phyloP scores from a whole-genome alignment of 768 basidiomycete genomes.

The Fistulinella prunicolor region DNA sequence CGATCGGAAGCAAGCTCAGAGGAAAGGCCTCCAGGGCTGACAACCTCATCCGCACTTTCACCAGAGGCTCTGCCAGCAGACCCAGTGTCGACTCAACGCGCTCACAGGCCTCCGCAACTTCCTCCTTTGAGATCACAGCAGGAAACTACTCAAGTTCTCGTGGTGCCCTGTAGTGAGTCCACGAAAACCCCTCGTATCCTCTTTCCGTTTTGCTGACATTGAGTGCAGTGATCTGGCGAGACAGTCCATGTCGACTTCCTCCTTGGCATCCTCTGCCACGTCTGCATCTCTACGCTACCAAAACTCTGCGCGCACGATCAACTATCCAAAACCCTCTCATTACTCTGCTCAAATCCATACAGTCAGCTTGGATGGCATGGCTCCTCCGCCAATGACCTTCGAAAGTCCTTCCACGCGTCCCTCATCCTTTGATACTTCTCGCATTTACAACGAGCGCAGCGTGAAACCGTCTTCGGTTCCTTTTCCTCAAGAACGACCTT shows the following conservation, averaged over 20 bases:
- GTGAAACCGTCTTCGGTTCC: constrained; percentile 20
- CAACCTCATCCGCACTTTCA: constrained; percentile 43
- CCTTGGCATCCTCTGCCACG: constrained; percentile 36
- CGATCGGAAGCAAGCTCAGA: constrained; percentile 30
- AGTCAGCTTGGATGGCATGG: constrained; percentile 8
- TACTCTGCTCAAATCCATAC: constrained; percentile 8
- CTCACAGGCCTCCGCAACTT: constrained; percentile 49
- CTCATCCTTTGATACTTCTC: constrained; percentile 13
- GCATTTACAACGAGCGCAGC: constrained; percentile 8
- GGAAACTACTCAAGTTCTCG: constrained; percentile 49
- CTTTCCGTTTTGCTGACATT: constrained; percentile 2
- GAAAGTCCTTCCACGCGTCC: constrained; percentile 3
- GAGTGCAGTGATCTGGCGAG: constrained; percentile 53
- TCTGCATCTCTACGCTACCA: constrained; percentile 31
- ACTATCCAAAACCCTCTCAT: constrained; percentile 6
- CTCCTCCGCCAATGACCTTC: not conserved
- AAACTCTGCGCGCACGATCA: constrained; percentile 37
- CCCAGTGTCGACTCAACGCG: constrained; percentile 65
- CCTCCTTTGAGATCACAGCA: constrained; percentile 57
- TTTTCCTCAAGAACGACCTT: constrained; percentile 35
- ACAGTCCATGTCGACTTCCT: constrained; percentile 56
- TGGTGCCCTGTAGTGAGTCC: constrained; percentile 58
- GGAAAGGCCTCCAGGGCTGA: constrained; percentile 32
- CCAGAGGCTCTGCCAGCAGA: constrained; percentile 43
- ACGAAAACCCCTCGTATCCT: not conserved